Percentiles rank a stretch among this genome's conserved stretches.
Evolutionary conservation across 1,139 yeast species (phyloP).

Genomic region (Hemisphaericaspora lyxosophila): DNA sequence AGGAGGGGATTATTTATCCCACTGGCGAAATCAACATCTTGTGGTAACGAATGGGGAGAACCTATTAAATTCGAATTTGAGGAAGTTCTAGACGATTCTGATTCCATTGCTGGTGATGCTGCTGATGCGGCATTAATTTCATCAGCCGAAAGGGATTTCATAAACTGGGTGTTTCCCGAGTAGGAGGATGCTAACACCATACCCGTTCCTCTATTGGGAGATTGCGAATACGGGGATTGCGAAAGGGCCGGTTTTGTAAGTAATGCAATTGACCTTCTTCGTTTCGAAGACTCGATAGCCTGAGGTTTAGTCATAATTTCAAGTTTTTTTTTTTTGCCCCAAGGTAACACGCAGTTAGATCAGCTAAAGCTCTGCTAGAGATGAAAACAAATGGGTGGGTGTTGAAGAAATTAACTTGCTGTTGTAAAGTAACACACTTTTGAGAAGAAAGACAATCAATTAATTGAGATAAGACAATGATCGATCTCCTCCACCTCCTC

Average conservation of each 20-base stretch:
- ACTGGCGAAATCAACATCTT: slow-evolving; percentile 15
- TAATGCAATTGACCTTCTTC: slow-evolving; percentile 37
- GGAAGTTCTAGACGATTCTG: slow-evolving; percentile 15
- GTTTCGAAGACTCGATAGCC: slow-evolving; percentile 8
- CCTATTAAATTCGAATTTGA: slow-evolving; percentile 6
- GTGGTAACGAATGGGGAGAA: slow-evolving; percentile 1
- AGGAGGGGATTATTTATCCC: slow-evolving; percentile 28
- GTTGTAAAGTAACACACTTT: no score
- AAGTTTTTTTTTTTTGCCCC: no score
- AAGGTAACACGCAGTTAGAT: no score
- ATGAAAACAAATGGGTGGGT: no score
- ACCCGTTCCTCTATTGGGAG: slow-evolving; percentile 18
- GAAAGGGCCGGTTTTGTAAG: slow-evolving; percentile 32
- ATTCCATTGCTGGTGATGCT: slow-evolving; percentile 16
- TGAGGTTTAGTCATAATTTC: slow-evolving; percentile 14
- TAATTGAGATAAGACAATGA: no score
- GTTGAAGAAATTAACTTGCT: no score
- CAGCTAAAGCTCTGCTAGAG: no score
- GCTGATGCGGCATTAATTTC: slow-evolving; percentile 12
- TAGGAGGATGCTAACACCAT: slow-evolving; percentile 26
- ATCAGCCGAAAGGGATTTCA: slow-evolving; percentile 16
- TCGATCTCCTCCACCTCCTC: no score
- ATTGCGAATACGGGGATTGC: slow-evolving; percentile 28
- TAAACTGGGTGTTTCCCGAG: slow-evolving; percentile 25
- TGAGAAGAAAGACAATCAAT: no score